A percentile compares a stretch with the other conserved stretches of the same genome.
phyloP scores from a whole-genome alignment of 768 basidiomycete species.

The Tylopilus rubrobrunneus region DNA sequence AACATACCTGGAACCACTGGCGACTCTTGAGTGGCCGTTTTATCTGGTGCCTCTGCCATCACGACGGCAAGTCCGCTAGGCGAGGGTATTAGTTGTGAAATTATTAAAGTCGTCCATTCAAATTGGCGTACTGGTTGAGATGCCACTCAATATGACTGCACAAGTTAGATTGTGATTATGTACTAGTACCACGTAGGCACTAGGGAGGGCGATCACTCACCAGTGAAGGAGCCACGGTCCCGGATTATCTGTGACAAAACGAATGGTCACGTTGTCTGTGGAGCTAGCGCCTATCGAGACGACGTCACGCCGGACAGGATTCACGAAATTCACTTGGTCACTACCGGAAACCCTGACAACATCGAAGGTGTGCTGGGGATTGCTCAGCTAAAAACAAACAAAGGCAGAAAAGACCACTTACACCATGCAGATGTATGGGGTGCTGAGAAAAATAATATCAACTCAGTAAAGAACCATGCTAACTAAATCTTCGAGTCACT shows the following conservation, averaged over 20 bases:
- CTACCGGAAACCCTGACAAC: conserved; percentile 14
- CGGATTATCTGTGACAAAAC: conserved; percentile 48
- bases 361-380: conserved; percentile 15
- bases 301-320: conserved; percentile 33
- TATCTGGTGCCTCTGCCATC: conserved; percentile 5
- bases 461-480: no score
- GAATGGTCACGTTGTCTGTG: conserved; percentile 46
- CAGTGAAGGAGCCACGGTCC: background rate
- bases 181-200: no score
- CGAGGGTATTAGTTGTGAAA: background rate
- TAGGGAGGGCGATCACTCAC: background rate
- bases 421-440: no score
- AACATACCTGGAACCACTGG: conserved; percentile 18
- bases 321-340: conserved; percentile 27
- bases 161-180: no score
- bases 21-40: conserved; percentile 2
- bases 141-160: background rate
- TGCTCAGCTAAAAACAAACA: no score
- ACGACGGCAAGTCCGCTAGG: background rate
- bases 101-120: background rate
- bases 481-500: no score
- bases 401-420: no score
- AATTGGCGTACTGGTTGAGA: background rate
- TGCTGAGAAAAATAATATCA: no score
- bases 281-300: conserved; percentile 23